phyloP scores from a whole-genome alignment of 2,329 filamentous ascomycete genomes.

The Curvularia hawaiiensis region DNA sequence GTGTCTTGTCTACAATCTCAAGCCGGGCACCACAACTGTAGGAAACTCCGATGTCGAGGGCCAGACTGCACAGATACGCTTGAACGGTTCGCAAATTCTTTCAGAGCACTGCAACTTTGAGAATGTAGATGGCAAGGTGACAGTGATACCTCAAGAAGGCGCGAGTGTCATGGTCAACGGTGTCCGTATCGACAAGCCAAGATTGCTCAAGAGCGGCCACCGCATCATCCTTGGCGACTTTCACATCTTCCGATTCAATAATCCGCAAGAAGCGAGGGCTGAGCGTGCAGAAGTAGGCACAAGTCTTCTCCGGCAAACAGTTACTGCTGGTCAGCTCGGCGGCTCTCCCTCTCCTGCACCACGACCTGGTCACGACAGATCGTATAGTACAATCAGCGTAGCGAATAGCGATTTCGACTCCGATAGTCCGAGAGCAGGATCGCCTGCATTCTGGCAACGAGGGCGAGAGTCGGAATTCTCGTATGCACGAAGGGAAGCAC shows the following conservation, averaged over 20 bases:
- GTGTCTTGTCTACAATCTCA: constrained; percentile 97
- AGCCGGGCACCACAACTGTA: constrained; percentile 91
- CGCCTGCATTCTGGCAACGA: constrained; percentile 70
- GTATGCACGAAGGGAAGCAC: constrained; percentile 90
- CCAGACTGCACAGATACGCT: constrained; percentile 78
- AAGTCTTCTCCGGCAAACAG: constrained; percentile 84
- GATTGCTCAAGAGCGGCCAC: constrained; percentile 86
- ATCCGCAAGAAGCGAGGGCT: constrained; percentile 92
- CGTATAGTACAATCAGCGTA: constrained; percentile 68
- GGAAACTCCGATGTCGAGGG: constrained; percentile 89
- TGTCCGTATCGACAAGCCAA: constrained; percentile 83
- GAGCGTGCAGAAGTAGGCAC: constrained; percentile 81
- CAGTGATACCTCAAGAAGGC: constrained; percentile 84
- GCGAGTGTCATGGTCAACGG: constrained; percentile 99
- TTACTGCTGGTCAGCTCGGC: constrained; percentile 67
- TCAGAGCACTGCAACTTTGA: constrained; percentile 94
- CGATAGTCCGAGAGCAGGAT: constrained; percentile 76
- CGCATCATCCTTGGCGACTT: constrained; percentile 97
- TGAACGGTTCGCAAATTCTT: constrained; percentile 92
- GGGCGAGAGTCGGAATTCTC: constrained; percentile 93
- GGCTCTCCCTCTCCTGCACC: constrained; percentile 67
- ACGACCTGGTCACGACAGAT: constrained; percentile 74
- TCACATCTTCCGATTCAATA: constrained; percentile 98
- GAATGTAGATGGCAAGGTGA: constrained; percentile 91
- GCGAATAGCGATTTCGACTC: constrained; percentile 76